Base-by-base conservation (phyloP, 805 yeast species). In the Sugiyamaella boreocaroliniensis region DNA sequence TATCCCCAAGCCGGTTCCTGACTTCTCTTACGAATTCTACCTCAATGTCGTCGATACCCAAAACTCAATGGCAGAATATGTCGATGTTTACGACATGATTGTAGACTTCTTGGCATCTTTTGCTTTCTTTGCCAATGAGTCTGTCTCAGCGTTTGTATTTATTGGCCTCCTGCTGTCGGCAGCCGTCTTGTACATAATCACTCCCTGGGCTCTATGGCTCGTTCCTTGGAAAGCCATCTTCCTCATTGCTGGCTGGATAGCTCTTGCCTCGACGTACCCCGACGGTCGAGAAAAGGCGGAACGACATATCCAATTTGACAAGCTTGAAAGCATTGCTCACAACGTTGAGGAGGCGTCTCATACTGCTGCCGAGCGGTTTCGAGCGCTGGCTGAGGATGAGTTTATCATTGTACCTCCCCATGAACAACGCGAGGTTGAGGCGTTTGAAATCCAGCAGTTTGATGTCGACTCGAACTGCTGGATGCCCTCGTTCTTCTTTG, bases 31-130 rank as follows among this genome's bases (percentile, higher is more conserved):
- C 51, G 96, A 89, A 64, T 89, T 88, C 63, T 68, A 84, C 18
- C 64, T 88, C 52, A 89, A 89, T 64, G 71, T 86, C 61, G 86
- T 95, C 1, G 96, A 89, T 70, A 71, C 88, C 54, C 96, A 89
- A 63, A 89, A 89, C 64, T 84, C 82, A 62, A 83, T 86, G 87
- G 63, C 82, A 29, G 62, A 82, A 12, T 87, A 83, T 64, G 82
- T 85, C 9, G 65, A 71, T 11, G 68, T 73, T 0, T 88, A 82
- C 75, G 92, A 89, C 67, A 73, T 74, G 19, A 48, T 80, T 4
- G 71, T 75, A 18, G 68, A 72, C 59, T 52, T 78, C 43, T 71
- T 85, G 32, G 68, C 71, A 18, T 80, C 78, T 52, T 81, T 82
- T 64, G 79, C 85, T 1, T 83, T 76, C 62, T 88, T 83, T 66